phyloP scores from a whole-genome alignment of 2,329 filamentous ascomycete species.

The Diaporthe eres region DNA sequence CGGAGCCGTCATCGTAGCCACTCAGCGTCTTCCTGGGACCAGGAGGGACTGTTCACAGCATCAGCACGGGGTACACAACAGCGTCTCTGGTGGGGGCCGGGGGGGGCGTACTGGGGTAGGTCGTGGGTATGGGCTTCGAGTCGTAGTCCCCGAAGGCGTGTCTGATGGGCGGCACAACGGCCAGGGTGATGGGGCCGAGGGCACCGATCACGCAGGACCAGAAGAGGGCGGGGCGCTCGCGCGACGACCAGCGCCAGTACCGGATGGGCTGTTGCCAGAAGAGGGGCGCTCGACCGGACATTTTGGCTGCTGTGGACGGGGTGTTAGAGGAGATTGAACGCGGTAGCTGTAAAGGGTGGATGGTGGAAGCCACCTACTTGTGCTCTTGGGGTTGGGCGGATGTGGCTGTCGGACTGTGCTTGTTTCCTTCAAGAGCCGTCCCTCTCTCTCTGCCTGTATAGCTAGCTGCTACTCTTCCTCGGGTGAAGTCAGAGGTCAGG shows the following conservation, averaged over 20 bases:
- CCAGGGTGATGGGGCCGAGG: slow-evolving; percentile 78
- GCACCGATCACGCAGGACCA: slow-evolving; percentile 84
- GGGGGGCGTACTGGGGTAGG: slow-evolving; percentile 89
- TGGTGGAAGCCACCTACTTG: not conserved
- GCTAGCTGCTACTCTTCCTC: not conserved
- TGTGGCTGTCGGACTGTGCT: not conserved
- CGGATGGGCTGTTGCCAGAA: slow-evolving; percentile 89
- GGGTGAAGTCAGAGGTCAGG: slow-evolving; percentile 40
- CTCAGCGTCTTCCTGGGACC: slow-evolving; percentile 71
- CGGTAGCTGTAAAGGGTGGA: not conserved
- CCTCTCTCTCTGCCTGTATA: not conserved
- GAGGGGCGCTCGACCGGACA: slow-evolving; percentile 75
- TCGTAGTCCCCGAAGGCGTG: slow-evolving; percentile 80
- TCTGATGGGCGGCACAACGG: slow-evolving; percentile 82
- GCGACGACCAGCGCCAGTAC: slow-evolving; percentile 89
- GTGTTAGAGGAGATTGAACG: not conserved
- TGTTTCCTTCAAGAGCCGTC: slow-evolving; percentile 1
- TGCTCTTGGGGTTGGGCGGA: not conserved
- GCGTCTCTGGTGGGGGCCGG: not conserved
- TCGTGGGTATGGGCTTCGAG: slow-evolving; percentile 82
- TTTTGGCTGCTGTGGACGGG: slow-evolving; percentile 54
- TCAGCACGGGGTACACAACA: not conserved
- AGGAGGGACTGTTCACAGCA: slow-evolving; percentile 62
- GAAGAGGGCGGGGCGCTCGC: slow-evolving; percentile 92
- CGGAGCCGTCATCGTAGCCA: slow-evolving; percentile 71